phyloP scores from a whole-genome alignment of 2,329 filamentous ascomycete species.

The Aspergillus awamori region DNA sequence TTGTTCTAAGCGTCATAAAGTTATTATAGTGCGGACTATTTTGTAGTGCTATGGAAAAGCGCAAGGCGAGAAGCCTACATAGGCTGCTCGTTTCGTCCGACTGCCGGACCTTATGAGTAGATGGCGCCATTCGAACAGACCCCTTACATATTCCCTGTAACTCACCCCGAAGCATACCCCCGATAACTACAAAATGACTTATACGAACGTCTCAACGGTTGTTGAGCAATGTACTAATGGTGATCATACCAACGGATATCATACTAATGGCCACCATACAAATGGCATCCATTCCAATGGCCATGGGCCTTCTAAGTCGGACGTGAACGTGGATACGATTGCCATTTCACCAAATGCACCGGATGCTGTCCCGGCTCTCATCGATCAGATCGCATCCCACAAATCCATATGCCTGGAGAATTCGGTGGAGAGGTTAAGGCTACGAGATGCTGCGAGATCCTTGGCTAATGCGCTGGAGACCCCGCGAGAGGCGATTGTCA shows the following conservation, averaged over 20 bases:
- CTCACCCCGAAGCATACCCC: not conserved
- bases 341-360: conserved; percentile 21
- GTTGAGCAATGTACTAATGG: not conserved
- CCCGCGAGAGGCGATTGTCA: conserved; percentile 20
- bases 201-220: not conserved
- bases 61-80: not conserved
- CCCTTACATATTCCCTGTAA: not conserved
- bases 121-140: not conserved
- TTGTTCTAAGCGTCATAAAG: not conserved
- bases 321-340: conserved; percentile 6
- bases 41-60: not conserved
- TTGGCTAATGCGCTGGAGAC: conserved; percentile 22
- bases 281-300: not conserved
- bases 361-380: conserved; percentile 16
- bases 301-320: not conserved
- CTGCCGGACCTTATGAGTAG: not conserved
- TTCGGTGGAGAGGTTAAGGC: conserved; percentile 15
- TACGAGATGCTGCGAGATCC: conserved; percentile 23
- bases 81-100: not conserved
- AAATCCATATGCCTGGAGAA: conserved; percentile 10
- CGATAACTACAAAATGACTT: not conserved
- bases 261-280: not conserved
- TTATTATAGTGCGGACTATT: not conserved
- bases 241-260: not conserved
- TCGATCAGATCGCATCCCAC: conserved; percentile 17